Evolutionary conservation across 176 grass and related monocot species (phyloP), one percentile per base, ranked within the genome.

Genomic region (Guadua angustifolia): DNA sequence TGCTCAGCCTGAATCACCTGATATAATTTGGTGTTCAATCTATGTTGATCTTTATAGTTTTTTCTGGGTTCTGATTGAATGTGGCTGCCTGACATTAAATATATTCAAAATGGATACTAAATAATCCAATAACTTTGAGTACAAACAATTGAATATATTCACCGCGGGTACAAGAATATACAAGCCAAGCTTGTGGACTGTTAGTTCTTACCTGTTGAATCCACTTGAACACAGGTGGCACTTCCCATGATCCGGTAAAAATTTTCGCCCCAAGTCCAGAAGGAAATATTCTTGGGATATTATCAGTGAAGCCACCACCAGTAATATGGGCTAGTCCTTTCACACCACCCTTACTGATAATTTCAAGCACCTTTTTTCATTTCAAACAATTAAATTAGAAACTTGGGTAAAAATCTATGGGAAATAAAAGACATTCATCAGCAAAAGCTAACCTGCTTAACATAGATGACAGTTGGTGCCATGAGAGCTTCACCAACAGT

Each of bases 401-500:
- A 6, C 55, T 52, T 57, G 8, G 21, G 4, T 16, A 62, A 5
- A 7, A 36, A 24, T 59, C 15, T 44, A 42, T 14, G 18, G 7
- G 24, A 84, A 19, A 74, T 7, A 83, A 29, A 35, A 19, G 55
- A 78, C 9, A 61, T 10, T 33, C 7, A 16, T 66, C 22, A 83
- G 33, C 4, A 69, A 69, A 78, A 84, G n/a, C 79, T 46, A 89
- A 97, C 95, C 95, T 98, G 87, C 57, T 95, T 95, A 47, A 98
- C 95, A 74, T 98, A 98, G 69, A 95, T 95, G 32, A 95, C 77
- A 77, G 95, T 98, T 39, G 95, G 95, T 44, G 91, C 91, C 95
- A 95, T 98, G 77, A 98, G 75, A 88, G 95, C 93, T 92, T 98
- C 91, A 83, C 95, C 95, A 73, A 98, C 83, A 83, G 91, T 94